These are phyloP conservation scores for Fragosphaeria purpurea DNA, from an alignment of 2,329 filamentous ascomycete genomes.

Conservation along the genomic window DNA sequence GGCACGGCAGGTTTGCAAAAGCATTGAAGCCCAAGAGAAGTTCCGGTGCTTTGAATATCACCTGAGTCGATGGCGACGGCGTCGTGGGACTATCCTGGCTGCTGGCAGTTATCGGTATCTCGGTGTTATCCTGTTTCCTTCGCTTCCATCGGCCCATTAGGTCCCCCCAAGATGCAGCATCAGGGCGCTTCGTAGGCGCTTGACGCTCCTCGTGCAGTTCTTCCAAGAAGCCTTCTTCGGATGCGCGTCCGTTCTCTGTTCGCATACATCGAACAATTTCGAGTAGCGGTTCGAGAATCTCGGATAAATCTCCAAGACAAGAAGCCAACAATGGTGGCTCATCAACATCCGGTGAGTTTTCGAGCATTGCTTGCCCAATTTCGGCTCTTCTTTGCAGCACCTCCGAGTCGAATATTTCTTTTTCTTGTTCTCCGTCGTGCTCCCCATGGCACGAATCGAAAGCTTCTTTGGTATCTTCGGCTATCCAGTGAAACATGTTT, in stretches of 20 bases:
- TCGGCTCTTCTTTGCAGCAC: background rate
- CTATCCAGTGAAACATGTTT: constrained; percentile 4
- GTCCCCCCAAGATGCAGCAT: background rate
- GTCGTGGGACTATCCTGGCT: background rate
- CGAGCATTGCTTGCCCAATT: no score
- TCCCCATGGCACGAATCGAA: background rate
- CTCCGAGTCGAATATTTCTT: background rate
- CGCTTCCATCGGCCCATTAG: constrained; percentile 2
- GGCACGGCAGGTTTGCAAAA: no score
- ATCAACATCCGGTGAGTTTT: no score
- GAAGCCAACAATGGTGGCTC: no score
- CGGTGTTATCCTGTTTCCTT: constrained; percentile 1
- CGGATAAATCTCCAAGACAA: no score
- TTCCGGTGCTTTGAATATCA: constrained; percentile 1
- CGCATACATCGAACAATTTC: no score
- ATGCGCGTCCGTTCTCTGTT: no score
- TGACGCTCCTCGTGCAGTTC: no score
- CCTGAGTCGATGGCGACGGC: background rate
- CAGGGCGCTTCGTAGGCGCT: background rate
- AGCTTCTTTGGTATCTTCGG: background rate
- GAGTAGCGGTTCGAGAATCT: no score
- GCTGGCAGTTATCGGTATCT: background rate
- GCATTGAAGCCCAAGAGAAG: background rate
- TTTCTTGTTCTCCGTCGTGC: background rate
- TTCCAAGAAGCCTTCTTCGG: no score